A percentile compares a stretch with the other conserved stretches of the same genome.
Conservation (phyloP, 805 yeast species). For the Candida maltosa region DNA sequence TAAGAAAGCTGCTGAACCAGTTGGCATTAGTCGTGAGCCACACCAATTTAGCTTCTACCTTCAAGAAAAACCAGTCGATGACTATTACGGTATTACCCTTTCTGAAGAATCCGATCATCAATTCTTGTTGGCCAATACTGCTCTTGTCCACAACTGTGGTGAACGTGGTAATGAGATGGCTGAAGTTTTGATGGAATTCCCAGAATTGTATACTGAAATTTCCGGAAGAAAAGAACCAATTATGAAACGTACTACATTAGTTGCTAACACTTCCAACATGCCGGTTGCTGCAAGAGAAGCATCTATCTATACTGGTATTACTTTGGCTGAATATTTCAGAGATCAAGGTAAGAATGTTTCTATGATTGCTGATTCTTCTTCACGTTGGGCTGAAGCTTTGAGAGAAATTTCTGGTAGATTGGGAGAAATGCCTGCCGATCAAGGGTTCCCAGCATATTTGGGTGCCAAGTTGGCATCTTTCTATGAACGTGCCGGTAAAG, state of each 20-base stretch:
- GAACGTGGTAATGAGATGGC: constrained; percentile 99
- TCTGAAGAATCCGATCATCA: constrained; percentile 37
- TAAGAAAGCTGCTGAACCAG: constrained; percentile 12
- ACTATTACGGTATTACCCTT: constrained; percentile 44
- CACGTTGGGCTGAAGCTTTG: constrained; percentile 99
- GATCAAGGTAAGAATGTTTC: constrained; percentile 99
- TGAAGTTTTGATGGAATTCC: constrained; percentile 99
- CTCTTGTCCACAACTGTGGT: constrained; percentile 51
- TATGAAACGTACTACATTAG: constrained; percentile 98
- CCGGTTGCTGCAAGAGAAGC: constrained; percentile 99
- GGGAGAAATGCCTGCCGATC: constrained; percentile 99
- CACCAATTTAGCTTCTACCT: constrained; percentile 27
- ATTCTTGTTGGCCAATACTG: constrained; percentile 37
- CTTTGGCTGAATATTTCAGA: constrained; percentile 98
- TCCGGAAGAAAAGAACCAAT: constrained; percentile 95
- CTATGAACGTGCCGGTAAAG: constrained; percentile 99
- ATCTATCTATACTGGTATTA: constrained; percentile 97
- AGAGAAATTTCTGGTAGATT: constrained; percentile 99
- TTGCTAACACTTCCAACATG: constrained; percentile 98
- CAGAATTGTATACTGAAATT: constrained; percentile 88
- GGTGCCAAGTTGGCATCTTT: constrained; percentile 99
- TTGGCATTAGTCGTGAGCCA: constrained; percentile 15
- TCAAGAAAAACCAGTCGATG: constrained; percentile 21
- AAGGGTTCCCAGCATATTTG: constrained; percentile 99
- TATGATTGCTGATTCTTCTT: constrained; percentile 99